Conservation (phyloP, 768 basidiomycete genomes). For the Heimioporus sp. region DNA sequence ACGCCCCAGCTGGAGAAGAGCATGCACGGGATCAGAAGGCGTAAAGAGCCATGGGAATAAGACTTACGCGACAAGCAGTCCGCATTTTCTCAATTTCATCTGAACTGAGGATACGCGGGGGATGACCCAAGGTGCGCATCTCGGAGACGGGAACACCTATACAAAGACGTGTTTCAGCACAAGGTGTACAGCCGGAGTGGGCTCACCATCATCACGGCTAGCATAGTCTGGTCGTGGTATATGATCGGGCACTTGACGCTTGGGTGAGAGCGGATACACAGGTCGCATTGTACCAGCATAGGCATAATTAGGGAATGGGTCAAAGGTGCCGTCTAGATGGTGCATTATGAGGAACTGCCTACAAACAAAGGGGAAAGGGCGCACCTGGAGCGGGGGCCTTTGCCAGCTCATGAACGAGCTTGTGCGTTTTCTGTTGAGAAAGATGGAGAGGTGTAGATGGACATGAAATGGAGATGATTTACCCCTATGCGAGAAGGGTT, state of each 20-base stretch:
- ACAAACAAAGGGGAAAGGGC: neutral
- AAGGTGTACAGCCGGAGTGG: neutral
- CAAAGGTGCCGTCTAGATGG: conserved; percentile 65
- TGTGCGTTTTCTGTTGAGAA: conserved; percentile 71
- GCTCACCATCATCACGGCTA: conserved; percentile 52
- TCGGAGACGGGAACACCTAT: conserved; percentile 63
- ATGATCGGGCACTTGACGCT: conserved; percentile 73
- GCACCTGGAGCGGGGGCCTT: conserved; percentile 26
- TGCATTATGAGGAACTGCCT: neutral
- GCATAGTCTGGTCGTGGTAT: conserved; percentile 92
- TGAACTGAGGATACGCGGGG: conserved; percentile 59
- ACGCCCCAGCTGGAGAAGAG: conserved; percentile 61
- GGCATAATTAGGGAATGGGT: conserved; percentile 73
- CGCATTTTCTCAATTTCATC: conserved; percentile 92
- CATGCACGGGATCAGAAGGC: neutral
- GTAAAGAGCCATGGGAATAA: neutral
- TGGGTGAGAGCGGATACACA: conserved; percentile 82
- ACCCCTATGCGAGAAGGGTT: conserved; percentile 23
- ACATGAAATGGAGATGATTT: neutral
- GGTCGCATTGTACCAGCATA: conserved; percentile 83
- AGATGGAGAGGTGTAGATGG: neutral
- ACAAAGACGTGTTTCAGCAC: neutral
- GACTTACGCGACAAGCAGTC: conserved; percentile 75
- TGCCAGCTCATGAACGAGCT: conserved; percentile 67
- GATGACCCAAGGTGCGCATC: conserved; percentile 52